Evolutionary conservation across 805 yeast species (phyloP), one percentile per base, ranked within the genome.

Genomic region (Ogataea saltuana): DNA sequence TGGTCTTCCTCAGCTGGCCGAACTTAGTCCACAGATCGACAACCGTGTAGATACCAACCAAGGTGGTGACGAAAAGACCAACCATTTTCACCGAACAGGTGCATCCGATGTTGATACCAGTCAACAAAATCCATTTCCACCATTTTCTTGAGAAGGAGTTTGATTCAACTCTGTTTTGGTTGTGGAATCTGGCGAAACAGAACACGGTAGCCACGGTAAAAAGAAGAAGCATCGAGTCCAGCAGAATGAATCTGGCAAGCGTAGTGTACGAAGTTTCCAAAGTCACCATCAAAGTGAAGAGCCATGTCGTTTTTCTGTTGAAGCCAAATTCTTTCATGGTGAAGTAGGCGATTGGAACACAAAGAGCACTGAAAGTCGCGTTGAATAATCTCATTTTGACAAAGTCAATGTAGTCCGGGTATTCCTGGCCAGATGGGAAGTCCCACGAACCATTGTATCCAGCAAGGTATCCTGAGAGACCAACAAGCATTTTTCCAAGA

Each of bases 11-110:
- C 35, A 61, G 36, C 60, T 86, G 91, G 51, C 90, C 95, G 56
- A 88, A 78, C 85, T 93, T 57, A 81, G 76, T 72, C 96, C 97
- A 93, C 57, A 93, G 72, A 58, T 93, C 97, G 41, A 80, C 84
- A 29, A 87, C 72, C 17, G 97, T 89, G 67, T 91, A 88, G 49
- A 88, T 76, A 37, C 99, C 99, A 43, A 93, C 89, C 50, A 89
- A 69, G 13, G 88, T 65, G 44, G 95, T 91, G 48, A 88, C 87
- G 58, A 93, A 88, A 44, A 91, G 74, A 56, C 99, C 99, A 45
- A 93, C 98, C 96, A 90, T 88, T 68, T 93, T 93, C 45, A 89
- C 95, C 21, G 96, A 85, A 60, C 91, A 84, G 15, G 90, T 85
- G 64, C 93, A 86, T 31, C 99, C 98, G 57, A 93, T 80, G 34